Conservation (phyloP, 73 alveolate species). For the Uronychia binucleata region DNA sequence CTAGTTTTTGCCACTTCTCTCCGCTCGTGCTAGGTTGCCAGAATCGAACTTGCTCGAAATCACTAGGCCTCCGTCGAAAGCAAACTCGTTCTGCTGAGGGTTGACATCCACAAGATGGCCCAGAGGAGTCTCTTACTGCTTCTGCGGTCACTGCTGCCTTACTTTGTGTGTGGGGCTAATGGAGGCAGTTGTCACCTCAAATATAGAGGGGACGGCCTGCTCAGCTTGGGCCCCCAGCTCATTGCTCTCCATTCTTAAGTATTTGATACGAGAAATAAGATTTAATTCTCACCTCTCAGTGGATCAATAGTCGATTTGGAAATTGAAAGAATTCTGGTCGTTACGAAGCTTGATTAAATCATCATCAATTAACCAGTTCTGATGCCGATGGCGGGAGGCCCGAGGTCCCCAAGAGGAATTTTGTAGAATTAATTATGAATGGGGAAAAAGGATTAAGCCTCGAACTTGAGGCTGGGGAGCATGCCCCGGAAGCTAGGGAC, state of each 20-base stretch:
- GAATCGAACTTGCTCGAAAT: conserved; percentile 13
- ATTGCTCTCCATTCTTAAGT: neutral
- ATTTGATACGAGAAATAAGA: neutral
- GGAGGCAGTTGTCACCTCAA: neutral
- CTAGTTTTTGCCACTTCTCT: neutral
- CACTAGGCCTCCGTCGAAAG: conserved; percentile 4
- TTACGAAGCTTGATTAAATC: too few relatives aligned
- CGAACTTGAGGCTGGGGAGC: neutral
- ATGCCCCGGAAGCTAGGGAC: neutral
- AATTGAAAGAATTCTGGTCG: too few relatives aligned
- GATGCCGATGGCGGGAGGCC: neutral
- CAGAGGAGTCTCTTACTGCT: neutral
- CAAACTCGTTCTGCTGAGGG: neutral
- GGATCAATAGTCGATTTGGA: neutral
- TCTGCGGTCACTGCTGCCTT: neutral
- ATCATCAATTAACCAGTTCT: too few relatives aligned
- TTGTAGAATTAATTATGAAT: too few relatives aligned
- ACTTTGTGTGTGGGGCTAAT: neutral
- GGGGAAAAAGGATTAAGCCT: neutral
- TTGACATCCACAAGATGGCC: neutral
- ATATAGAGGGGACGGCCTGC: neutral
- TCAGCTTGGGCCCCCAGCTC: neutral
- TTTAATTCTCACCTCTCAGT: neutral
- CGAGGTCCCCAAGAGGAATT: neutral
- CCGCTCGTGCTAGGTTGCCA: conserved; percentile 3